Percentiles rank a stretch among this genome's conserved stretches.
Conservation (phyloP, 2,329 filamentous ascomycete species). For the Sarocladiaceae sp. region DNA sequence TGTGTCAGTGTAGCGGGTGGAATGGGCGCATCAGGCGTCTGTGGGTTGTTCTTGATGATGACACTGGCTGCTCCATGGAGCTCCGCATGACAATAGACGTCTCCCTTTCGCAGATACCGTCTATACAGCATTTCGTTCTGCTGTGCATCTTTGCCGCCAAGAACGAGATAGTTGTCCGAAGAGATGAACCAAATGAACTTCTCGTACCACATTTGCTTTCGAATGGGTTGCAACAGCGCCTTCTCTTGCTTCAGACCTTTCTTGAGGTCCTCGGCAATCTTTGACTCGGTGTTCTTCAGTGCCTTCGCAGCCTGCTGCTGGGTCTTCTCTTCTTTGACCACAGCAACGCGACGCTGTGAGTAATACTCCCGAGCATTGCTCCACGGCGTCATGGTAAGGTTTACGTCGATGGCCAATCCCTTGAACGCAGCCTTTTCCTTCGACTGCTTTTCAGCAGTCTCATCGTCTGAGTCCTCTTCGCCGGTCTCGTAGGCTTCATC, state of each 20-base stretch:
- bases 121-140: constrained; percentile 93
- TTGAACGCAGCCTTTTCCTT: constrained; percentile 41
- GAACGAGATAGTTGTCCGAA: constrained; percentile 86
- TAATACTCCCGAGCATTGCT: constrained; percentile 89
- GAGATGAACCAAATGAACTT: constrained; percentile 96
- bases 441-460: constrained; percentile 25
- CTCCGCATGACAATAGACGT: constrained; percentile 89
- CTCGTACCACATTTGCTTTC: constrained; percentile 89
- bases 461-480: constrained; percentile 44
- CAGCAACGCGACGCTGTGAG: constrained; percentile 77
- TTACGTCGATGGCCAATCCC: constrained; percentile 70
- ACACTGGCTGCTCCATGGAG: constrained; percentile 77
- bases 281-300: constrained; percentile 82
- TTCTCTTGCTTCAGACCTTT: constrained; percentile 90
- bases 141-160: constrained; percentile 80
- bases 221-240: constrained; percentile 72
- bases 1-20: constrained; percentile 87
- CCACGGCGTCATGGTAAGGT: constrained; percentile 76
- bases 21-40: constrained; percentile 74
- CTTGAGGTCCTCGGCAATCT: constrained; percentile 78
- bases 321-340: constrained; percentile 82
- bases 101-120: constrained; percentile 77
- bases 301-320: constrained; percentile 73
- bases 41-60: constrained; percentile 81
- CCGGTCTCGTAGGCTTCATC: constrained; percentile 59